phyloP scores from a whole-genome alignment of 2,329 filamentous ascomycete genomes.

The Ampelomyces quisqualis region DNA sequence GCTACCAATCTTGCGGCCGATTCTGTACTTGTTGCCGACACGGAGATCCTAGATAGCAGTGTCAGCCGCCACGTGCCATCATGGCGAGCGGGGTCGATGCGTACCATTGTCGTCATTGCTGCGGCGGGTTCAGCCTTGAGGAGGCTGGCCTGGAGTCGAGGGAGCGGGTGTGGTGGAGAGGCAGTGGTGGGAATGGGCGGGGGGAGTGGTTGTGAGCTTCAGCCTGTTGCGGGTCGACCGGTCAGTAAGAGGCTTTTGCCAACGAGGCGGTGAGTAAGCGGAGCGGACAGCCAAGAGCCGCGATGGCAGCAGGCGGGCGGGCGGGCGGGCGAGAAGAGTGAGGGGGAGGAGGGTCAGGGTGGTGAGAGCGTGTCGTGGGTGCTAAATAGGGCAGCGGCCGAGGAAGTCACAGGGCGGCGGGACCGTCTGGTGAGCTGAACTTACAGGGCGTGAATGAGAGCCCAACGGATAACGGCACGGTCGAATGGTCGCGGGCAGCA shows the following conservation, averaged over 20 bases:
- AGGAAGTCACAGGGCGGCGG: conserved; percentile 20
- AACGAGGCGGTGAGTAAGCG: conserved; percentile 47
- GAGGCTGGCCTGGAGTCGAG: conserved; percentile 35
- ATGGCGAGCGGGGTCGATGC: conserved; percentile 42
- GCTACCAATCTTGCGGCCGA: conserved; percentile 97
- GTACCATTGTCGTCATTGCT: conserved; percentile 66
- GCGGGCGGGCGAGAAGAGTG: conserved; percentile 19
- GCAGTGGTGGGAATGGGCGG: conserved; percentile 21
- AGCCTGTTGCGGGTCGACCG: conserved; percentile 42
- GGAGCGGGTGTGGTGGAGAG: conserved; percentile 21
- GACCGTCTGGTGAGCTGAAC: conserved; percentile 35
- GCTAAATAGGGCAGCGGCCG: conserved; percentile 18
- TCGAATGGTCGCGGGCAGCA: conserved; percentile 13
- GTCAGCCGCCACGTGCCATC: conserved; percentile 27
- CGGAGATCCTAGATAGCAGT: conserved; percentile 74
- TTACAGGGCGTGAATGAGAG: conserved; percentile 43
- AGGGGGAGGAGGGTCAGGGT: conserved; percentile 13
- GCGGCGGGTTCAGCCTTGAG: conserved; percentile 32
- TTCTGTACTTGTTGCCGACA: conserved; percentile 99
- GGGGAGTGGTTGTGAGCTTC: conserved; percentile 34
- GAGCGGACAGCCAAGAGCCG: conserved; percentile 30
- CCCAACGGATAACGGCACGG: conserved; percentile 40
- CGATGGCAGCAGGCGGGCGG: conserved; percentile 21
- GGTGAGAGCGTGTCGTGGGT: conserved; percentile 16
- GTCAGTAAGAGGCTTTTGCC: conserved; percentile 46